Base-by-base conservation (phyloP, 331 rosid species). In the Pyrus hybrid region DNA sequence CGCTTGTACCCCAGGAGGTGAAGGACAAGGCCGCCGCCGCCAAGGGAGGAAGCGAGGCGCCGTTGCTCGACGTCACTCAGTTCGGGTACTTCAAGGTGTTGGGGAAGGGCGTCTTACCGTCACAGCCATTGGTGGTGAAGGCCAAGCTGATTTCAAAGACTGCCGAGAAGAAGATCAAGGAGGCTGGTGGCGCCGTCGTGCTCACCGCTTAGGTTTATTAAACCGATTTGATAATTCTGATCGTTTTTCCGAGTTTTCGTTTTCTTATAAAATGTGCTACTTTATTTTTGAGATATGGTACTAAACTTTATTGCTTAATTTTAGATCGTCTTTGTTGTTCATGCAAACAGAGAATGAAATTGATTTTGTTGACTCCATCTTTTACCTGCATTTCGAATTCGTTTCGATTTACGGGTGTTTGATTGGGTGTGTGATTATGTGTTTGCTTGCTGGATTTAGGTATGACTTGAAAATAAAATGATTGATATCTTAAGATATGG, bases 161-260 rank as follows among this genome's bases (percentile, higher is more conserved):
- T 2, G 79, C 73, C 4, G 79, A 76, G 79, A 76, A 67, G 79
- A 76, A 66, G 23, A 76, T 76, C 73, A 76, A 76, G 58, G 79
- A 76, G 66, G 79, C 79, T 3, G 73, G 79, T 7, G 73, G 79
- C 8, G 79, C 79, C 16, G 79, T 76, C 7, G 29, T 76, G 57
- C 79, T 76, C 72, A 67, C 73, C 7, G 72, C 79, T 35, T 76
- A 76, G 73, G 25, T 75, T 67, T 33, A 35, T 51, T n/a, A 3
- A 23, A 3, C 25, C n/a, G 22, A 6, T 45, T 47, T 7, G 17
- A 69, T 14, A n/a, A 26, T 69, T 47, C 43, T 64, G 13, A 64
- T 64, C 45, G 2, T 29, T 29, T n/a, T 54, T 7, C 5, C 9
- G 5, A 2, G 13, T 33, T 33, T 54, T 14, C 37, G 5, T 56